Conservation (phyloP, 345 rosid species). For the Physaria fendleri region DNA sequence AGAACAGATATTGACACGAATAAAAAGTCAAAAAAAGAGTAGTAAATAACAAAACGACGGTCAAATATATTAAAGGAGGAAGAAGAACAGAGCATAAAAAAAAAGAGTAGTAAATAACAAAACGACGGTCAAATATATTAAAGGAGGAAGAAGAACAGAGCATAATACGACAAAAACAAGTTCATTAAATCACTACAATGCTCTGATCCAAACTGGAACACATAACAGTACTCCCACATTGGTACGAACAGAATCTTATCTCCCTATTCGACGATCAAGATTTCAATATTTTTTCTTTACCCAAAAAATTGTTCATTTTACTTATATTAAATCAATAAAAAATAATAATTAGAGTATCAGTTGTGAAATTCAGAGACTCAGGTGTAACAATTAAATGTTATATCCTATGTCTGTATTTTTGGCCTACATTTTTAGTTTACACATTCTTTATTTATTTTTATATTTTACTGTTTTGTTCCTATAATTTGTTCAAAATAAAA, state of each 20-base stretch:
- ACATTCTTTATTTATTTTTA: neutral
- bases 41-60: too few relatives aligned
- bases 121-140: slow-evolving; percentile 32
- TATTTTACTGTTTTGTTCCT: neutral
- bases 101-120: slow-evolving; percentile 26
- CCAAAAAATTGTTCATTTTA: neutral
- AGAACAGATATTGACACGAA: slow-evolving; percentile 29
- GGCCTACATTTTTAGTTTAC: neutral
- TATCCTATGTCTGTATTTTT: slow-evolving; percentile 28
- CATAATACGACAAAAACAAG: slow-evolving; percentile 31
- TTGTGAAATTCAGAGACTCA: slow-evolving; percentile 37
- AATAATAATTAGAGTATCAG: slow-evolving; percentile 23
- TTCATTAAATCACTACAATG: slow-evolving; percentile 38
- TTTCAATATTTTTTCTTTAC: slow-evolving; percentile 25
- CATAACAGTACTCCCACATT: slow-evolving; percentile 33
- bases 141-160: slow-evolving; percentile 14
- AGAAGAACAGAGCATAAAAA: too few relatives aligned
- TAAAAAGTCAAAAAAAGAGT: slow-evolving; percentile 27
- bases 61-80: too few relatives aligned
- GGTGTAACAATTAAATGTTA: slow-evolving; percentile 33
- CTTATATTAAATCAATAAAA: neutral
- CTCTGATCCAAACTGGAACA: slow-evolving; percentile 38
- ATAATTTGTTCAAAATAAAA: neutral
- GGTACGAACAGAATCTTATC: slow-evolving; percentile 34
- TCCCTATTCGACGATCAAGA: slow-evolving; percentile 32